Evolutionary conservation across 2,329 filamentous ascomycete species (phyloP).

Genomic region (Chaetomiaceae sp.): DNA sequence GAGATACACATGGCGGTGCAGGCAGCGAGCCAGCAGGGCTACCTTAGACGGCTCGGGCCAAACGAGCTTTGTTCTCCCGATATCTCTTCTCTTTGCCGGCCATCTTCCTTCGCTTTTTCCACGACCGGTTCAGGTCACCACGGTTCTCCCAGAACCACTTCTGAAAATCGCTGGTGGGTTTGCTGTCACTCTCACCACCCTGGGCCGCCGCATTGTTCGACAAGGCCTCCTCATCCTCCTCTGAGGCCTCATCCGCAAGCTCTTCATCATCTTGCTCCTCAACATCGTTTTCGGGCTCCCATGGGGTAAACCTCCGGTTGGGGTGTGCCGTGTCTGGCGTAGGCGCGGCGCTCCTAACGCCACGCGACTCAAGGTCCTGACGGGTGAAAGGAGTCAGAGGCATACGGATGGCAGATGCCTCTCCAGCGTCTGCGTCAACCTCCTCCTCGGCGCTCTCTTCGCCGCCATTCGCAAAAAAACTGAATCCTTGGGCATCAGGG

Average conservation of each 20-base stretch:
- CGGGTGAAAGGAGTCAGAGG: slow-evolving; percentile 82
- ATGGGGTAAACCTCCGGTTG: slow-evolving; percentile 57
- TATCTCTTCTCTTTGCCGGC: slow-evolving; percentile 63
- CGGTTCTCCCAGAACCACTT: slow-evolving; percentile 65
- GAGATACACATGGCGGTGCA: too few relatives aligned
- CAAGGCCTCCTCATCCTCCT: slow-evolving; percentile 27
- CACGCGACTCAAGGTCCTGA: slow-evolving; percentile 69
- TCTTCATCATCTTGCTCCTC: slow-evolving; percentile 43
- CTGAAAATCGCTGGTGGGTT: slow-evolving; percentile 51
- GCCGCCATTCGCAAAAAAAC: slow-evolving; percentile 64
- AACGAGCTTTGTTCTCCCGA: slow-evolving; percentile 56
- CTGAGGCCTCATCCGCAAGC: slow-evolving; percentile 31
- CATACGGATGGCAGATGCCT: slow-evolving; percentile 34
- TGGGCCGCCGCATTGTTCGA: slow-evolving; percentile 18
- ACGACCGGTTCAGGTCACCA: slow-evolving; percentile 59
- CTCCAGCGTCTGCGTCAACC: slow-evolving; percentile 41
- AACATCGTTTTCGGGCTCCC: slow-evolving; percentile 44
- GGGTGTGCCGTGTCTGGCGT: slow-evolving; percentile 90
- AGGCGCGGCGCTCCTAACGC: slow-evolving; percentile 80
- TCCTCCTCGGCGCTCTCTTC: slow-evolving; percentile 34
- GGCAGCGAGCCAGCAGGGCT: neutral
- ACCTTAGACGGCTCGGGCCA: slow-evolving; percentile 36
- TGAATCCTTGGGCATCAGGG: slow-evolving; percentile 58
- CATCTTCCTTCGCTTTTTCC: slow-evolving; percentile 60
- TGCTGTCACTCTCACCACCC: slow-evolving; percentile 19